These are phyloP conservation scores for Plasmodium vivax DNA, from an alignment of 169 alveolate species.

Conservation along the genomic window DNA sequence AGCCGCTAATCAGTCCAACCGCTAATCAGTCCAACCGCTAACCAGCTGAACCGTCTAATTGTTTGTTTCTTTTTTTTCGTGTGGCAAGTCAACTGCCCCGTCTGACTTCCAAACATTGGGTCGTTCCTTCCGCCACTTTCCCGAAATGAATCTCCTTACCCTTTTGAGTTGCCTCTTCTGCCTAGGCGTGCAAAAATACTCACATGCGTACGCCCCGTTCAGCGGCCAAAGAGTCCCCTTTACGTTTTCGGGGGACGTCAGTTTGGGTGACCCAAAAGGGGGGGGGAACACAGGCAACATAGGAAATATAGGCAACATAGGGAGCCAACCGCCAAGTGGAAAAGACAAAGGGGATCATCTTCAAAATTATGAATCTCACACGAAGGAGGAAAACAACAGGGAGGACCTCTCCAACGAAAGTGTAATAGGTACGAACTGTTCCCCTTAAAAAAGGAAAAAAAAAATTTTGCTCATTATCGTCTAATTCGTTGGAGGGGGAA, in stretches of 20 bases:
- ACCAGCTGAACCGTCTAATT: too few species aligned
- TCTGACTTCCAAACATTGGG: not conserved
- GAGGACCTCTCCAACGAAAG: not conserved
- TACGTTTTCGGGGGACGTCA: conserved; percentile 43
- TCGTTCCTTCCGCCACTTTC: not conserved
- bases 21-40: not conserved
- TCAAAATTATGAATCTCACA: not conserved
- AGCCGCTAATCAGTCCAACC: not conserved
- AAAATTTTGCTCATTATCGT: not conserved
- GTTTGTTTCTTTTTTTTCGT: too few species aligned
- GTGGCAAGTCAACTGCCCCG: not conserved
- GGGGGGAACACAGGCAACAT: not conserved
- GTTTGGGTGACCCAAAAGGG: not conserved
- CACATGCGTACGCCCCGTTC: not conserved
- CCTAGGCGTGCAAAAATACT: not conserved
- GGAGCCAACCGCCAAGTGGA: not conserved
- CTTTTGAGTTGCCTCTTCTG: conserved; percentile 11
- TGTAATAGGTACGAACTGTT: conserved; percentile 20
- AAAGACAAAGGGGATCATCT: not conserved
- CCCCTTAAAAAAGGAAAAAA: not conserved
- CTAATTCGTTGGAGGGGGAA: not conserved
- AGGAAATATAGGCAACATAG: not conserved
- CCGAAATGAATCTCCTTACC: not conserved
- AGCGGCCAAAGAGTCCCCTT: conserved; percentile 7
- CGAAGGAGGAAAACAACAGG: not conserved